phyloP scores from a whole-genome alignment of 2,329 filamentous ascomycete species.

The Clonostachys sp. region DNA sequence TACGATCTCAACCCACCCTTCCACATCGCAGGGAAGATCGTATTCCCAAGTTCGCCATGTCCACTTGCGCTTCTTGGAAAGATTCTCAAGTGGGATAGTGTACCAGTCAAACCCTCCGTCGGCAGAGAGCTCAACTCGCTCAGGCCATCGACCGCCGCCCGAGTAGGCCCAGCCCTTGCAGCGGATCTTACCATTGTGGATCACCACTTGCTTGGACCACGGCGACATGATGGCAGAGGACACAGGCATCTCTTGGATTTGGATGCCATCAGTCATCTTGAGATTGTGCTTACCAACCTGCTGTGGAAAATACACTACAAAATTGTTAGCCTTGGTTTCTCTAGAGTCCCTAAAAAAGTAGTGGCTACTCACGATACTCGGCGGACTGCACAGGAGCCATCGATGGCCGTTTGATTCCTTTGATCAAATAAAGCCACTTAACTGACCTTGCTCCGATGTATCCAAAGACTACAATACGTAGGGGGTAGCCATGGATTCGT shows the following conservation, averaged over 20 bases:
- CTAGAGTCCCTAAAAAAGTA: too few relatives aligned
- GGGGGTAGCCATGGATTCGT: conserved; percentile 60
- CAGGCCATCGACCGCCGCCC: conserved; percentile 54
- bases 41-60: conserved; percentile 63
- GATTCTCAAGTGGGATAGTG: conserved; percentile 51
- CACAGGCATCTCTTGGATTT: conserved; percentile 70
- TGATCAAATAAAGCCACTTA: conserved; percentile 61
- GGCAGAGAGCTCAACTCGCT: conserved; percentile 57
- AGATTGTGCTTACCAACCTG: conserved; percentile 66
- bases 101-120: conserved; percentile 65
- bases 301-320: conserved; percentile 52
- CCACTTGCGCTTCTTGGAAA: conserved; percentile 58
- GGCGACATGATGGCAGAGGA: conserved; percentile 63
- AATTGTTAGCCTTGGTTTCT: too few relatives aligned
- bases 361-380: conserved; percentile 45
- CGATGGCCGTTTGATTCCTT: conserved; percentile 51
- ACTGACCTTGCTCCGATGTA: conserved; percentile 64
- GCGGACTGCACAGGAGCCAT: conserved; percentile 58
- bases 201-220: conserved; percentile 51
- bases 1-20: conserved; percentile 57
- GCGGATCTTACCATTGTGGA: conserved; percentile 55
- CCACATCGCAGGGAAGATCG: conserved; percentile 56
- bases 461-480: conserved; percentile 58
- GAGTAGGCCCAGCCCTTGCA: conserved; percentile 56
- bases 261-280: conserved; percentile 53